Percentiles rank a stretch among this genome's conserved stretches.
Conservation (phyloP, 1,284 basidiomycete species). For the Coniophora puteana region DNA sequence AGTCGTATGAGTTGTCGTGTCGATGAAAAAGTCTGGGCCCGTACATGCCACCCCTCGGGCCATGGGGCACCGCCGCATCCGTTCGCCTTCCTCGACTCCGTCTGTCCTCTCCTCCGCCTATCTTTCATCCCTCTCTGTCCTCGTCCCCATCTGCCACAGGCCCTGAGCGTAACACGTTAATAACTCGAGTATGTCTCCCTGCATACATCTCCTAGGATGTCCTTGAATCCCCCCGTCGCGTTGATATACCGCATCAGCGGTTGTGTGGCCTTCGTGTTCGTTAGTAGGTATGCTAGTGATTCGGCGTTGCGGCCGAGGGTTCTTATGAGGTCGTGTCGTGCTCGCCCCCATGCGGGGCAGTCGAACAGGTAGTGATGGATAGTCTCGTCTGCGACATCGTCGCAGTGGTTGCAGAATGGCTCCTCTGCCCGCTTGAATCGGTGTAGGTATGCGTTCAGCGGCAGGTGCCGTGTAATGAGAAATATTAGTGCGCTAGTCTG, state of each 20-base stretch:
- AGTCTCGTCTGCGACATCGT: slow-evolving; percentile 9
- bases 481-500: slow-evolving; percentile 21
- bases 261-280: background rate
- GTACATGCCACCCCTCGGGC: too few relatives aligned
- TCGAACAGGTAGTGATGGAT: slow-evolving; percentile 22
- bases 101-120: too few relatives aligned
- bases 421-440: slow-evolving; percentile 11
- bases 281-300: background rate
- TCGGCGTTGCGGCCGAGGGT: background rate
- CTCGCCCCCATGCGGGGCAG: slow-evolving; percentile 13
- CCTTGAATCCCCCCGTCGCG: background rate
- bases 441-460: slow-evolving; percentile 23
- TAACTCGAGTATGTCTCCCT: too few relatives aligned
- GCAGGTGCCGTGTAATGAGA: slow-evolving; percentile 22
- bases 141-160: too few relatives aligned
- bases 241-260: slow-evolving; percentile 2
- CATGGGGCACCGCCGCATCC: too few relatives aligned
- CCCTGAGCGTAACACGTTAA: too few relatives aligned
- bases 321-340: background rate
- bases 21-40: too few relatives aligned
- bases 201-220: slow-evolving; percentile 2
- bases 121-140: too few relatives aligned
- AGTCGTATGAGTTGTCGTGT: too few relatives aligned
- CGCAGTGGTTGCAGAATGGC: slow-evolving; percentile 19
- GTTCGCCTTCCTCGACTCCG: too few relatives aligned